Evolutionary conservation across 1,284 basidiomycete genomes (phyloP), one percentile per base, ranked within the genome.

Genomic region (Gymnopus androsaceus): DNA sequence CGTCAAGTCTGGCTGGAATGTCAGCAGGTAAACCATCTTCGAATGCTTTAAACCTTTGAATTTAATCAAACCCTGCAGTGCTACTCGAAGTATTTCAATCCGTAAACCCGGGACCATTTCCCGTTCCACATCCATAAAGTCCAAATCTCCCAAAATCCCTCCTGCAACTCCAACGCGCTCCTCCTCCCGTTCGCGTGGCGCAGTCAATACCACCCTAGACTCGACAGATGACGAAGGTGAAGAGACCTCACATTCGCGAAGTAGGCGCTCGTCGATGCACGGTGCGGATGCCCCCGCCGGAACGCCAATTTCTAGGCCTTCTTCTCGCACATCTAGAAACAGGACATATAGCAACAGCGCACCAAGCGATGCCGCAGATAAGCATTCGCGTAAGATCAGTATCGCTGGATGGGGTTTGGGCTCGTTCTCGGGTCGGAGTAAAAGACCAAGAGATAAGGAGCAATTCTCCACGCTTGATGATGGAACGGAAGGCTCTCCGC

Each of bases 391-490:
- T 27, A 67, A 71, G 63, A 70, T 79, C 62, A 81, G 76, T 59
- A 76, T 89, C 19, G 74, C 84, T 2, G 85, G 82, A 3, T 89
- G 88, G 86, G 83, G 84, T 27, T 79, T 86, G 53, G 82, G 75
- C 51, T 81, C 80, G 21, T 76, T 88, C 41, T 78, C 83, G 4
- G 80, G 81, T 3, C 73, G 80, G 23, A 73, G 75, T 50, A 87
- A 83, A 76, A 88, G 82, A 67, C 80, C 79, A 59, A 82, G 81
- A 64, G 83, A 87, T 59, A 82, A 80, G 61, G 81, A 85, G 34
- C 74, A 79, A 57, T 89, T 87, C 57, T 68, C 86, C 52, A 71
- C 81, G 37, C 69, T 90, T 45, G 70, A 74, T 33, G 81, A 82
- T 45, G 78, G 77, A 34, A 70, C 69, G 34, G 4, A 71, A 69